Conservation (phyloP, 2,329 filamentous ascomycete species). For the Colletotrichum destructivum region DNA sequence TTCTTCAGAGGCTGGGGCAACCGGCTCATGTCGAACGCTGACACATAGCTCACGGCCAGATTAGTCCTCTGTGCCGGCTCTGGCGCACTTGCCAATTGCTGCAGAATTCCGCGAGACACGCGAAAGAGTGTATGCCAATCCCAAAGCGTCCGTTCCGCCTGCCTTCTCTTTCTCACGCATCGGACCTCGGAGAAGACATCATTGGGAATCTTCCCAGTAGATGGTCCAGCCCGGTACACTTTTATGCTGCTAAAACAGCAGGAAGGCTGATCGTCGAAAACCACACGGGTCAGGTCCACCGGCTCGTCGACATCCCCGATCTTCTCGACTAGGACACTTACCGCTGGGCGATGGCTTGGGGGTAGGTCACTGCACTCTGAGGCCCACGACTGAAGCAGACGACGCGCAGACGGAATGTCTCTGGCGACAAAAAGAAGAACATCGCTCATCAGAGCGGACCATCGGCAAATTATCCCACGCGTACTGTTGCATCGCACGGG, state of each 20-base stretch:
- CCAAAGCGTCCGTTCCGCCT: background rate
- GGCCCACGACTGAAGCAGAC: background rate
- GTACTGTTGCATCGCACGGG: background rate
- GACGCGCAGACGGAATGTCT: background rate
- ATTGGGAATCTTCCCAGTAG: background rate
- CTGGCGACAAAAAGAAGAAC: background rate
- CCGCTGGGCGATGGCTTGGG: background rate
- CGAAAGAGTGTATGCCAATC: slow-evolving; percentile 9
- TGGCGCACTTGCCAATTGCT: background rate
- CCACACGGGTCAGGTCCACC: background rate
- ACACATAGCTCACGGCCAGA: background rate
- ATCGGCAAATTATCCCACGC: background rate
- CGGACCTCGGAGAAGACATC: background rate
- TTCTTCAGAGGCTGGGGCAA: slow-evolving; percentile 2
- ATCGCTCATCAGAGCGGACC: slow-evolving; percentile 8
- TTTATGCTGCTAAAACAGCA: background rate
- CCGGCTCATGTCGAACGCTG: slow-evolving; percentile 9
- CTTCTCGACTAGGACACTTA: background rate
- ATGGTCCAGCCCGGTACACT: background rate
- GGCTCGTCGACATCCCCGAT: background rate
- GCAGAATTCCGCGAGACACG: slow-evolving; percentile 7
- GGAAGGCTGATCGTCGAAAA: background rate
- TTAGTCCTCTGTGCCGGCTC: background rate
- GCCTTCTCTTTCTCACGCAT: background rate
- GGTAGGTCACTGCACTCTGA: background rate